Evolutionary conservation across 495 filamentous ascomycete species (phyloP), one percentile per base, ranked within the genome.

Genomic region (Staphylotrichum longicolle): DNA sequence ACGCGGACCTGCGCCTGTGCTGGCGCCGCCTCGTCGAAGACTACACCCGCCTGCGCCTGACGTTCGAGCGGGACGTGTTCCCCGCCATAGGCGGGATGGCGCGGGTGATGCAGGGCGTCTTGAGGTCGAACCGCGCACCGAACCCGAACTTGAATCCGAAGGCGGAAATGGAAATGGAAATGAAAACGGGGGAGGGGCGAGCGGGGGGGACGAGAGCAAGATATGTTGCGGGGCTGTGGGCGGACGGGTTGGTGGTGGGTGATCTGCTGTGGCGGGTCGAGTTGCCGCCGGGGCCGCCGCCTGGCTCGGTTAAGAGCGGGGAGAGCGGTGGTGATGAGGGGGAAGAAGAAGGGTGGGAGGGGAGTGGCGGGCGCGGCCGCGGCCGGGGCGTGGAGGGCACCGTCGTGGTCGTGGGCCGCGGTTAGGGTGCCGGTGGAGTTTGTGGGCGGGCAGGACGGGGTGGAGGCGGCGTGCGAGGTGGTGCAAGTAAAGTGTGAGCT

Each of bases 351-450:
- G 20, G 35, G 39, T 40, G 44, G 32, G 3, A 11, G 39, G 12
- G 8, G 14, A n/a, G 15, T 30, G 45, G 15, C 10, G 15, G 30
- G 34, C 14, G 20, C 4, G 14, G 7, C 11, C 37, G 37, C 41
- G 66, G 14, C 34, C 66, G 49, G 10, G 0, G 11, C 15, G 37
- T 69, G 65, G 64, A 46, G 64, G 20, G 67, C 67, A 9, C 67
- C 67, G 33, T 62, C 67, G 47, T 69, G 67, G 66, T 67, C 64
- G n/a, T 69, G 66, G 66, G 66, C 57, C 0, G 30, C 47, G 1
- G 58, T 59, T 9, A n/a, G 20, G n/a, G 54, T 10, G 33, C 53
- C 63, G 8, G 57, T 68, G 0, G 9, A 45, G 0, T 69, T 66
- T 12, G 11, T 63, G 11, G 12, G 20, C 1, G 10, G 7, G 0